phyloP scores from a whole-genome alignment of 306 rosid species.

The Hippophae rhamnoides region DNA sequence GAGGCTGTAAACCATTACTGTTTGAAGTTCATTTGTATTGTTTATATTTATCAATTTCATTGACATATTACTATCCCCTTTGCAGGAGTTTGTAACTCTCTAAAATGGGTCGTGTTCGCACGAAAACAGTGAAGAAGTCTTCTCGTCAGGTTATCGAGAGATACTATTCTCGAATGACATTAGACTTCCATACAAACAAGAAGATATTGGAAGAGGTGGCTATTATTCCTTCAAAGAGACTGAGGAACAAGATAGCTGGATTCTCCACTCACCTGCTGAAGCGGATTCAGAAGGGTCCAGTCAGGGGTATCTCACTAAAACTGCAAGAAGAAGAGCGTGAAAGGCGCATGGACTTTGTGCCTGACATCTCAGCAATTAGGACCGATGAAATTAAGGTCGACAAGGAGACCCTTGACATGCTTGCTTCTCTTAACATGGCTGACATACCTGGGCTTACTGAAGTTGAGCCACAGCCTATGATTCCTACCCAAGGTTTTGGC shows the following conservation, averaged over 20 bases:
- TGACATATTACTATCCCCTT: too few species aligned
- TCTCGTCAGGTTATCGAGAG: conserved; percentile 32
- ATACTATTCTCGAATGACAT: conserved; percentile 31
- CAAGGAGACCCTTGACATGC: conserved; percentile 34
- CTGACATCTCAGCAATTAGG: conserved; percentile 26
- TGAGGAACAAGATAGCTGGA: conserved; percentile 36
- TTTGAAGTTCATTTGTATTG: too few species aligned
- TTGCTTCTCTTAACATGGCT: conserved; percentile 26
- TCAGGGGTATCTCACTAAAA: conserved; percentile 29
- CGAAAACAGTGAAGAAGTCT: conserved; percentile 36
- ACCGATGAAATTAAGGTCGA: conserved; percentile 23
- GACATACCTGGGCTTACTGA: conserved; percentile 27
- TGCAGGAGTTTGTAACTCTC: not conserved
- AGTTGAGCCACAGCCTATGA: conserved; percentile 18
- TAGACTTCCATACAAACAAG: conserved; percentile 38
- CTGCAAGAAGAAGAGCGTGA: conserved; percentile 37
- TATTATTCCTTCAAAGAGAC: conserved; percentile 32
- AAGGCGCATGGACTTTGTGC: conserved; percentile 35
- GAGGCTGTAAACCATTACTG: too few species aligned
- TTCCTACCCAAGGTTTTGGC: conserved; percentile 22
- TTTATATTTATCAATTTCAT: too few species aligned
- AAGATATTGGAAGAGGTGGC: conserved; percentile 35
- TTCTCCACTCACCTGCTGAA: conserved; percentile 36
- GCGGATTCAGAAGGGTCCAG: conserved; percentile 38
- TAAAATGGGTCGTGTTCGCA: conserved; percentile 34